Evolutionary conservation across 129 eudicot species (phyloP).

Genomic region (Mikania micrantha): DNA sequence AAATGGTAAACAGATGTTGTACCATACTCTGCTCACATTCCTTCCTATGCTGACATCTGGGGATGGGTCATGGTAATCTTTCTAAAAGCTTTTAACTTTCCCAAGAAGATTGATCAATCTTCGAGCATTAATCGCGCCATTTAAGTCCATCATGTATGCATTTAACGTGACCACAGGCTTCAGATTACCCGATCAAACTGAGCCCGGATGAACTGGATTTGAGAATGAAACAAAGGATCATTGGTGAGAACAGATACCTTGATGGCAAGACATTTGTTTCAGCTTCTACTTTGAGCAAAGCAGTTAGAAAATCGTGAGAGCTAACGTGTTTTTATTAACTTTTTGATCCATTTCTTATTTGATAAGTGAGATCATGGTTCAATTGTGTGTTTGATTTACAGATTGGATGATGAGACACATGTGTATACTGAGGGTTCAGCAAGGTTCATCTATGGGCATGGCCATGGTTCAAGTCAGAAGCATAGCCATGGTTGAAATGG

Average conservation of each 20-base stretch:
- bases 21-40: conserved; percentile 91
- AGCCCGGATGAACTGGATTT: conserved; percentile 69
- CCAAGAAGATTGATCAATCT: neutral
- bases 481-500: conserved; percentile 16
- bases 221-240: conserved; percentile 75
- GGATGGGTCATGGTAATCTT: conserved; percentile 90
- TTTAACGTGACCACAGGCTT: conserved; percentile 48
- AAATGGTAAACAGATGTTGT: conserved; percentile 61
- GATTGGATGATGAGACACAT: conserved; percentile 74
- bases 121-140: neutral
- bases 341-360: neutral
- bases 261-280: conserved; percentile 82
- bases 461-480: conserved; percentile 30
- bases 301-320: conserved; percentile 79
- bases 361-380: neutral
- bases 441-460: conserved; percentile 82
- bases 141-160: neutral
- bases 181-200: conserved; percentile 61
- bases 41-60: conserved; percentile 98
- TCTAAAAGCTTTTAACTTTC: neutral
- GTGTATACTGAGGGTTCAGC: conserved; percentile 74
- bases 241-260: conserved; percentile 68
- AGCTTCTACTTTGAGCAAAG: conserved; percentile 77
- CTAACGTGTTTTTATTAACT: neutral
- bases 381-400: conserved; percentile 20